Evolutionary conservation across 768 basidiomycete species (phyloP), one percentile per base, ranked within the genome.

Genomic region (Boletus speciosus): DNA sequence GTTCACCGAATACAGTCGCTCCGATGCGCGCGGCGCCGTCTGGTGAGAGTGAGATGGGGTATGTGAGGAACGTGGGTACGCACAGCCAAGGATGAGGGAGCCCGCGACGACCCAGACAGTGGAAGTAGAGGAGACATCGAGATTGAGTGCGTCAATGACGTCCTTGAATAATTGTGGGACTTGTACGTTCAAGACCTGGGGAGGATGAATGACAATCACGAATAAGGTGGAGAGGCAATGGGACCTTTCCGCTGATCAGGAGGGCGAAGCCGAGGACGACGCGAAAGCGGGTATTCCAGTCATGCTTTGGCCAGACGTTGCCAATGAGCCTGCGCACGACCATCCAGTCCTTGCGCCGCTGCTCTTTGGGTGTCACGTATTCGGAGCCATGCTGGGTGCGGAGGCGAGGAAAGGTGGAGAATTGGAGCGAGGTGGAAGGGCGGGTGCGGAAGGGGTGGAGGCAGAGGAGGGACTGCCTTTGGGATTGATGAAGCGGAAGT

Each of bases 91-190:
- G 51, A 99, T 83, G 52, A 93, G 75, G 2, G 89, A 84, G n/a
- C 97, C 97, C 0, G 88, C 93, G 23, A 99, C 75, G 4, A 94
- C 78, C 90, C 93, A 96, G 4, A 91, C 93, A 0, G 95, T 93
- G 5, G 86, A 81, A 7, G 77, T 68, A 12, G 84, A 72, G 12
- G 86, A 81, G 34, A 97, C 77, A 27, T 89, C 84, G 32, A 98
- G 76, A 63, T 98, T 97, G 57, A 99, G 76, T 1, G 90, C 71
- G 67, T 99, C 96, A 49, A 99, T 85, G 40, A 99, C 82, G 27
- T 79, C 71, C 72, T 98, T 98, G 81, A 99, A 99, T 56, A 98
- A 75, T 60, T 92, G 82, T 1, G 97, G 97, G n/a, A 99, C 95
- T 78, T 98, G 96, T 1, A 99, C 97, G 67, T 98, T 99, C 52